These are phyloP conservation scores for Sodiomyces alkalinus DNA, from an alignment of 2,329 filamentous ascomycete genomes.

Conservation along the genomic window DNA sequence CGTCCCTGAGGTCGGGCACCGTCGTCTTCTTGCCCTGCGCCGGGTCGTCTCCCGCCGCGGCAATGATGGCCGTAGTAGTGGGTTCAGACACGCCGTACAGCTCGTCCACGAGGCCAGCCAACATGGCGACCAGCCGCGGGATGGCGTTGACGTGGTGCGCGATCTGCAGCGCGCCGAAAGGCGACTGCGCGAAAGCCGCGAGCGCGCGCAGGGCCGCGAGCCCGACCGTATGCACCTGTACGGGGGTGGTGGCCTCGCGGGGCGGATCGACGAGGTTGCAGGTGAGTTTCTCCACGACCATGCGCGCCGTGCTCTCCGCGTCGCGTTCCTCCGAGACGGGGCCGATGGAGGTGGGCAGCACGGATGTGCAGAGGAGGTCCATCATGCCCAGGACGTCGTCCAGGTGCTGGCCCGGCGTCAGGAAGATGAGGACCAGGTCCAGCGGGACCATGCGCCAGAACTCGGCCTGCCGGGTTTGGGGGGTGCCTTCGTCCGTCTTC, in stretches of 20 bases:
- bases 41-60: too few species aligned
- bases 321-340: constrained; percentile 37
- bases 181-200: constrained; percentile 44
- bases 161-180: constrained; percentile 49
- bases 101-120: constrained; percentile 52
- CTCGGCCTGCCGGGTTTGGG: constrained; percentile 17
- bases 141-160: constrained; percentile 54
- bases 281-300: constrained; percentile 47
- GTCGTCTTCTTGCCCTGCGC: neutral
- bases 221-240: constrained; percentile 26
- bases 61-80: constrained; percentile 1
- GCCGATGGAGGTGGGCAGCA: constrained; percentile 48
- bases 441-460: constrained; percentile 58
- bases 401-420: constrained; percentile 50
- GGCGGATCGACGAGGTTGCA: constrained; percentile 44
- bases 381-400: constrained; percentile 50
- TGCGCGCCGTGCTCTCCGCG: constrained; percentile 24
- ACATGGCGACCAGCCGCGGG: constrained; percentile 56
- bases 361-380: constrained; percentile 50
- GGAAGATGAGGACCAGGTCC: constrained; percentile 50
- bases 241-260: constrained; percentile 21
- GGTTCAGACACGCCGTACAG: constrained; percentile 38
- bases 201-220: constrained; percentile 36
- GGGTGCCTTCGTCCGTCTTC: constrained; percentile 14
- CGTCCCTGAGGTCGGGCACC: neutral